These are phyloP conservation scores for Fusarium oligoseptatum DNA, from an alignment of 2,329 filamentous ascomycete genomes.

Conservation along the genomic window DNA sequence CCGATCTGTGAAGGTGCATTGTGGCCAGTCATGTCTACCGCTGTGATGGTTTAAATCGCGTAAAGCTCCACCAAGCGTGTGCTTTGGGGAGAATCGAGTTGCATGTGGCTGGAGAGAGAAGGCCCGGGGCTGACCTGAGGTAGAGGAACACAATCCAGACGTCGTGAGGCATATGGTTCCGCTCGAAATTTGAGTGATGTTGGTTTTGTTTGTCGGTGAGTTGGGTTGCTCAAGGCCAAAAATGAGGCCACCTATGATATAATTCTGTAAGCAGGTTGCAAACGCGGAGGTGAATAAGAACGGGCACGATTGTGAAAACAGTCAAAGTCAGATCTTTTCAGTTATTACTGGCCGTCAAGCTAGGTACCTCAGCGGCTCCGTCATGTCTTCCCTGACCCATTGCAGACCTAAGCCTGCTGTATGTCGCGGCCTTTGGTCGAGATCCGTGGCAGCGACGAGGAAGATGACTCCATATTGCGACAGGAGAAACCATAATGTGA, in stretches of 20 bases:
- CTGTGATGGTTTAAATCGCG: conserved; percentile 14
- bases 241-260: conserved; percentile 6
- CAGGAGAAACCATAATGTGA: conserved; percentile 41
- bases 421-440: conserved; percentile 72
- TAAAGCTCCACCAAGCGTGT: conserved; percentile 19
- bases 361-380: conserved; percentile 65
- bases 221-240: not conserved
- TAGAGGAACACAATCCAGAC: not conserved
- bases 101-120: not conserved
- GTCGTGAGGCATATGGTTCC: conserved; percentile 1
- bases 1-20: conserved; percentile 26
- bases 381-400: conserved; percentile 41
- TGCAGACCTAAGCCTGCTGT: conserved; percentile 53
- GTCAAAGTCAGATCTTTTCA: conserved; percentile 80
- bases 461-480: conserved; percentile 67
- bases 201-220: not conserved
- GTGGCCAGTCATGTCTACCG: conserved; percentile 33
- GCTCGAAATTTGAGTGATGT: not conserved
- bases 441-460: conserved; percentile 59
- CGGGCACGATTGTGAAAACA: not conserved
- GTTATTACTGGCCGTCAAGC: conserved; percentile 69
- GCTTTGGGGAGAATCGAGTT: conserved; percentile 2
- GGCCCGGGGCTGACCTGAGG: not conserved
- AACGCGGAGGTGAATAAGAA: not conserved
- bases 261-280: conserved; percentile 18